phyloP scores from a whole-genome alignment of 2,329 filamentous ascomycete genomes.

The Lachnellula willkommii region DNA sequence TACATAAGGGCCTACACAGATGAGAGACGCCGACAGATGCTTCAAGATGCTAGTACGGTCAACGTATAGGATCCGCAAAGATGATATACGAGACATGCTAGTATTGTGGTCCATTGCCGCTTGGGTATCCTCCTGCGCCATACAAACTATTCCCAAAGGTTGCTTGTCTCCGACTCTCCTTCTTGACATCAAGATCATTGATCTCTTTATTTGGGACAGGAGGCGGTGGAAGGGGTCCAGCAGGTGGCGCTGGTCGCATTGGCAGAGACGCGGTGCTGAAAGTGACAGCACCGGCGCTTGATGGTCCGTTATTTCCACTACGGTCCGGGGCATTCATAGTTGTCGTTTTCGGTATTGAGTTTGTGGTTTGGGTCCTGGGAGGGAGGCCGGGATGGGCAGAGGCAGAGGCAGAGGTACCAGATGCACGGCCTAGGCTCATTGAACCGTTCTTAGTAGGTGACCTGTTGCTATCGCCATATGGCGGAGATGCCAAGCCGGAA shows the following conservation, averaged over 20 bases:
- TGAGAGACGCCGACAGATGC: constrained; percentile 15
- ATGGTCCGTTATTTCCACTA: constrained; percentile 29
- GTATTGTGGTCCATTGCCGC: constrained; percentile 17
- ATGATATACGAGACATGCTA: constrained; percentile 5
- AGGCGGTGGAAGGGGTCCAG: constrained; percentile 54
- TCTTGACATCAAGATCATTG: constrained; percentile 38
- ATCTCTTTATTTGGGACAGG: constrained; percentile 46
- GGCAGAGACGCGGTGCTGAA: constrained; percentile 51
- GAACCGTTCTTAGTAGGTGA: constrained; percentile 35
- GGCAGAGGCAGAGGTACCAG: constrained; percentile 37
- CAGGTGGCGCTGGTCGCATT: constrained; percentile 55
- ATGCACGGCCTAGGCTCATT: constrained; percentile 42
- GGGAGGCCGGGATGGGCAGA: constrained; percentile 42
- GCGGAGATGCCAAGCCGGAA: constrained; percentile 42
- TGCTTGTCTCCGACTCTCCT: constrained; percentile 49
- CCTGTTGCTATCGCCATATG: constrained; percentile 30
- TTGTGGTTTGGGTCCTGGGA: constrained; percentile 46
- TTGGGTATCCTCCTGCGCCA: constrained; percentile 22
- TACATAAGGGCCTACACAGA: not conserved
- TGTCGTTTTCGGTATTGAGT: constrained; percentile 47
- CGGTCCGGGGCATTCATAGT: constrained; percentile 35
- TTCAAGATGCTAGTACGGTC: constrained; percentile 12
- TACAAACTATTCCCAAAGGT: constrained; percentile 41
- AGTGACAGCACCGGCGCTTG: constrained; percentile 44
- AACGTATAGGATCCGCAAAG: constrained; percentile 2